These are phyloP conservation scores for Styphnolobium japonicum DNA, from an alignment of 306 rosid genomes.

Conservation along the genomic window DNA sequence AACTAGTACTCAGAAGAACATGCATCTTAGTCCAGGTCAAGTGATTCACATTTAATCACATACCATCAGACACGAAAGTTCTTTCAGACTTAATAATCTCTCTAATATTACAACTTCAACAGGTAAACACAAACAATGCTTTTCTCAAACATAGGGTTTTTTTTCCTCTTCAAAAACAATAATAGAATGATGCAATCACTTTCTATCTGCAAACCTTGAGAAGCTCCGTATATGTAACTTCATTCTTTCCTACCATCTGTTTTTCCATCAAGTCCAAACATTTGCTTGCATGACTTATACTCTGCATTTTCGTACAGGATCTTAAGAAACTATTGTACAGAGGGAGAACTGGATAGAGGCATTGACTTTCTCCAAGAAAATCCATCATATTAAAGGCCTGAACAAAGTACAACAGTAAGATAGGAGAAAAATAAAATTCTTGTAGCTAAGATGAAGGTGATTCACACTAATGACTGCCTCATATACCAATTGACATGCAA, in stretches of 20 bases:
- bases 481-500: neutral
- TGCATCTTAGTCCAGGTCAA: neutral
- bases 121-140: neutral
- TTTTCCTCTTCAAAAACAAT: constrained; percentile 15
- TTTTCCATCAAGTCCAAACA: constrained; percentile 85
- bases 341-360: constrained; percentile 38
- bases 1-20: neutral
- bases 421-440: constrained; percentile 14
- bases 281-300: constrained; percentile 48
- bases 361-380: constrained; percentile 54
- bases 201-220: constrained; percentile 61
- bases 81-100: constrained; percentile 15
- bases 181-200: constrained; percentile 19
- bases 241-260: constrained; percentile 67
- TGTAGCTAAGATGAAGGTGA: constrained; percentile 7
- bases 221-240: constrained; percentile 66
- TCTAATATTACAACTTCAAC: neutral
- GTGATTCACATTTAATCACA: neutral
- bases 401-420: constrained; percentile 24
- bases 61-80: neutral
- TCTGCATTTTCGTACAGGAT: constrained; percentile 47
- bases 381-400: constrained; percentile 72
- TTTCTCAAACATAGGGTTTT: neutral
- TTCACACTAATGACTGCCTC: constrained; percentile 2
- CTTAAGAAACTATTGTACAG: constrained; percentile 59